These are phyloP conservation scores for Thraustochytrium sp. DNA, from an alignment of 352 stramenopile genomes.

Conservation along the genomic window DNA sequence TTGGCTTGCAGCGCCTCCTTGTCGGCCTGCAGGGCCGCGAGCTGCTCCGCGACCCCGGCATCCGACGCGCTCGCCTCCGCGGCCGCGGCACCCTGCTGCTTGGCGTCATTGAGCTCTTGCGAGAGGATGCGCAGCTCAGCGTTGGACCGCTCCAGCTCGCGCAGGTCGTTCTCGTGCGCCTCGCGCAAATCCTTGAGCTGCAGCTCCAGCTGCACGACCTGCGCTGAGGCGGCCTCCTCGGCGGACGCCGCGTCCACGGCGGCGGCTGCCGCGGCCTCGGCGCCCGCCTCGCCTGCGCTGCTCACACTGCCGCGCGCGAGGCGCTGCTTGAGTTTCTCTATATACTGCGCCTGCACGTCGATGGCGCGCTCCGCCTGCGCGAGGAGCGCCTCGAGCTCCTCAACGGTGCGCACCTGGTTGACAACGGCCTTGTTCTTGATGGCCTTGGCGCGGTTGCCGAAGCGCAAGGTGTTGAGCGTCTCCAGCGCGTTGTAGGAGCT, in stretches of 20 bases:
- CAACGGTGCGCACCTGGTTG: slow-evolving; percentile 60
- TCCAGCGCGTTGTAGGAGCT: slow-evolving; percentile 71
- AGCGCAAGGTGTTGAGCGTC: slow-evolving; percentile 79
- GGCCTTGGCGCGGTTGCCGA: slow-evolving; percentile 77
- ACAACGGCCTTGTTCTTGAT: slow-evolving; percentile 86
- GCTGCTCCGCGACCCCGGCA: neutral
- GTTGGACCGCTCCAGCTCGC: slow-evolving; percentile 63
- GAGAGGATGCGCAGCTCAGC: slow-evolving; percentile 57
- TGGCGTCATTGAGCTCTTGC: slow-evolving; percentile 54
- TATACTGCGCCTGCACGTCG: slow-evolving; percentile 61
- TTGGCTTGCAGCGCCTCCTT: neutral
- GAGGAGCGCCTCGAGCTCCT: slow-evolving; percentile 41
- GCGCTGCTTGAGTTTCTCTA: slow-evolving; percentile 12
- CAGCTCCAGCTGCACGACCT: slow-evolving; percentile 59
- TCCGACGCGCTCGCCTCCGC: neutral
- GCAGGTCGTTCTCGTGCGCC: slow-evolving; percentile 63
- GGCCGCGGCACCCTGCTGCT: slow-evolving; percentile 43
- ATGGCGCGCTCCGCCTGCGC: slow-evolving; percentile 50
- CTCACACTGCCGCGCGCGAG: neutral
- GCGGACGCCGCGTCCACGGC: neutral
- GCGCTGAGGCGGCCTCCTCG: too few species aligned
- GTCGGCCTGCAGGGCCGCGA: neutral
- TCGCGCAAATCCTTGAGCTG: slow-evolving; percentile 63
- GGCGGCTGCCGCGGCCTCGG: neutral
- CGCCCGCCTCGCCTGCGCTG: neutral